Evolutionary conservation across 441 rosid genomes (phyloP), one percentile per base, ranked within the genome.

Genomic region (Adansonia madagascariensis): DNA sequence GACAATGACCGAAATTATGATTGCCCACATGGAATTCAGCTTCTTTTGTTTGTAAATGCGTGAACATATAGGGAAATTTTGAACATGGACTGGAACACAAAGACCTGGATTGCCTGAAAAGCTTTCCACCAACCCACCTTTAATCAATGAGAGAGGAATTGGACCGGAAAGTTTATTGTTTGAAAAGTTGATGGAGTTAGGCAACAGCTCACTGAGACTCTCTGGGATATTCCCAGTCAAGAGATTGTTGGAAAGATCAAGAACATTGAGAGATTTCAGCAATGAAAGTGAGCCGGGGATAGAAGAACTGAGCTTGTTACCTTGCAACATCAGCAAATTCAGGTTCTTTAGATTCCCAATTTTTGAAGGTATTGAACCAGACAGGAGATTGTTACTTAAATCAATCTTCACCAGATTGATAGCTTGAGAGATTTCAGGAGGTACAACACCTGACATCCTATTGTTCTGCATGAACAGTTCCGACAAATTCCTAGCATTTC

Each of bases 101-200:
- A 95, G 97, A 22, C 91, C 89, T 20, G 95, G 94, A 73, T 95
- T 95, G 80, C 94, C 97, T 0, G 91, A 86, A 76, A 95, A 89
- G 87, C 98, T 93, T 75, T 94, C 98, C 11, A 80, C 80, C 56
- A 90, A 77, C 14, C 98, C 98, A 65, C 89, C 97, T 80, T 85
- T 82, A 22, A 92, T 87, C 75, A 93, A 76, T 20, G 90, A 87
- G 41, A 79, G 80, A 60, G 99, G 98, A 64, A 95, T 91, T 17
- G 98, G 95, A 77, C 99, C 99, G 4, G 95, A 91, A 62, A 95
- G 95, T 49, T 67, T 77, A 78, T 95, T 95, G 85, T 87, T 88
- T n/a, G 98, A 85, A 80, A 95, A 91, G 84, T 92, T 89, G 66
- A 94, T 85, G 5, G 94, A 93, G 73, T 90, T 95, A 6, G 95